Conservation (phyloP, 306 rosid species). For the Rosa rugosa region DNA sequence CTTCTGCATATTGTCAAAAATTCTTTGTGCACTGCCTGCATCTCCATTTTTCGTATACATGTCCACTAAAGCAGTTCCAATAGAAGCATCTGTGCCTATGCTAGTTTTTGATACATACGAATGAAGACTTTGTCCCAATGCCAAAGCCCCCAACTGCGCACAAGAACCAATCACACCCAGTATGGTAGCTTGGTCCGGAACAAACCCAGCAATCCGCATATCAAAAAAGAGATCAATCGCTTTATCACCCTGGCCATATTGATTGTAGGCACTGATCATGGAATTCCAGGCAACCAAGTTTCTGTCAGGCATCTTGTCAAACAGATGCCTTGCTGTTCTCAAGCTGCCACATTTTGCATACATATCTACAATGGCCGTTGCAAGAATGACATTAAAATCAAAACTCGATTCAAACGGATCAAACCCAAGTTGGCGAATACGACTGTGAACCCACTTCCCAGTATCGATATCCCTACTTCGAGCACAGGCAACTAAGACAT, state of each 20-base stretch:
- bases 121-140: constrained; percentile 63
- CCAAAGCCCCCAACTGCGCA: constrained; percentile 46
- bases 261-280: constrained; percentile 62
- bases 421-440: constrained; percentile 45
- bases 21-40: constrained; percentile 41
- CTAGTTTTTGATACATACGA: constrained; percentile 45
- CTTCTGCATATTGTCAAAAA: constrained; percentile 47
- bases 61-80: constrained; percentile 64
- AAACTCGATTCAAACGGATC: constrained; percentile 49
- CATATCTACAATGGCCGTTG: constrained; percentile 69
- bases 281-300: constrained; percentile 67
- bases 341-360: constrained; percentile 75
- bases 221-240: constrained; percentile 45
- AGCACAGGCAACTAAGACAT: constrained; percentile 71
- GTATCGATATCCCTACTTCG: constrained; percentile 53
- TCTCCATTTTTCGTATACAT: constrained; percentile 81
- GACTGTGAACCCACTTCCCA: constrained; percentile 51
- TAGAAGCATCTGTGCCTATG: constrained; percentile 35
- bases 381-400: constrained; percentile 55
- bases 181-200: constrained; percentile 56
- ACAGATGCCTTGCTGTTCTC: constrained; percentile 53
- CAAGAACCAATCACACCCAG: constrained; percentile 54
- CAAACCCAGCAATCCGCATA: constrained; percentile 40
- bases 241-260: constrained; percentile 45
- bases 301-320: constrained; percentile 60